phyloP scores from a whole-genome alignment of 305 asterid genomes.

The Lippia alba region DNA sequence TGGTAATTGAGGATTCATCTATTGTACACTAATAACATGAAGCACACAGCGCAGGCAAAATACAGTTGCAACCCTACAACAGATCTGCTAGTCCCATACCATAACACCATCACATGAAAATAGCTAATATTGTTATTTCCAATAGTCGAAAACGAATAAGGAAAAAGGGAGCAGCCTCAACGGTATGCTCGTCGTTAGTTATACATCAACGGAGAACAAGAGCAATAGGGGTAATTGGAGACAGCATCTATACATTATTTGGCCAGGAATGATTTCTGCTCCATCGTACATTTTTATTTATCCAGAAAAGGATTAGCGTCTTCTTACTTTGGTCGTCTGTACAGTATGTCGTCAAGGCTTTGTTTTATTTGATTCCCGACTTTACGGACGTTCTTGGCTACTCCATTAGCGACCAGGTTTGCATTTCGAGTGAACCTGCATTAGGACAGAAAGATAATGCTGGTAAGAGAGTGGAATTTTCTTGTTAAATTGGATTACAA shows the following conservation, averaged over 20 bases:
- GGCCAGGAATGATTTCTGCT: conserved; percentile 25
- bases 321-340: conserved; percentile 72
- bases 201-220: conserved; percentile 7
- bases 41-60: conserved; percentile 7
- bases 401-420: conserved; percentile 83
- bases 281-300: conserved; percentile 29
- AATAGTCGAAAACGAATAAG: neutral
- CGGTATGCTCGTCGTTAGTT: conserved; percentile 1
- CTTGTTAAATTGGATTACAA: neutral
- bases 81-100: conserved; percentile 12
- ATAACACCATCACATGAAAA: neutral
- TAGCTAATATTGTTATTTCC: conserved; percentile 2
- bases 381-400: conserved; percentile 71
- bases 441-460: neutral
- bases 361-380: conserved; percentile 85
- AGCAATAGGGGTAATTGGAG: conserved; percentile 7
- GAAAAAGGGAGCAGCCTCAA: conserved; percentile 1
- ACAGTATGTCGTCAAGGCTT: conserved; percentile 64
- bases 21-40: conserved; percentile 23
- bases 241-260: conserved; percentile 1
- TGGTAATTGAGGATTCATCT: neutral
- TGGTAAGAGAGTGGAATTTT: too few species aligned
- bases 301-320: neutral
- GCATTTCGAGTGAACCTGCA: conserved; percentile 84
- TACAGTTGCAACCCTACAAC: conserved; percentile 4